Evolutionary conservation across 768 basidiomycete genomes (phyloP), one percentile per base, ranked within the genome.

Genomic region (Russula earlei): DNA sequence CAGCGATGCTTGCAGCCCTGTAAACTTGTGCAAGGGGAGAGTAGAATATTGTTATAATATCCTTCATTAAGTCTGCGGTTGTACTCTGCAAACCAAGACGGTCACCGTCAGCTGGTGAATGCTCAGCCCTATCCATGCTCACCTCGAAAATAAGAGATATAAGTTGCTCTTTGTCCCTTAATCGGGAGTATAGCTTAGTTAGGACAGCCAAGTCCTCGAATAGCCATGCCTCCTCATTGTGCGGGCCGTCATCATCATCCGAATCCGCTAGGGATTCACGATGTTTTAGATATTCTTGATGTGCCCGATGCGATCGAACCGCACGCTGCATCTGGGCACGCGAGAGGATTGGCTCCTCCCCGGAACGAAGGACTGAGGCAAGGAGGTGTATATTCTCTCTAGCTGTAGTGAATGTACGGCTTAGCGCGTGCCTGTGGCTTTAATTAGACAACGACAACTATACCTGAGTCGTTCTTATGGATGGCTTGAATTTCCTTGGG

Each of bases 21-120:
- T 98, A 99, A 1, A 98, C 96, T 66, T 95, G 91, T 2, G 96
- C 96, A 24, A 99, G 74, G 2, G 96, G 96, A 0, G 93, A 73
- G 69, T 99, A 99, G 70, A 99, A 99, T 56, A 99, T 98, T 19
- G 96, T 97, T 64, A 99, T 91, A 57, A 99, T 97, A 68, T 99
- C 96, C 70, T 94, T 97, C 65, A 99, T 74, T 24, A 99, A 75
- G 33, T 98, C 96, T 2, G 95, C 84, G 0, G 96, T 98, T 43
- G 85, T 85, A 20, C 96, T 94, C 94, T 98, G 52, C 1, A 29
- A n/a, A 27, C n/a, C 44, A 24, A 34, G 45, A 5, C 29, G 37
- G 22, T 37, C 22, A 22, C 19, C 31, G 24, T 57, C 38, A 56
- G 36, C 37, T 15, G 17, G 49, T 41, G 40, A 4, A 14, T 33